These are phyloP conservation scores for Purpureocillium lavendulum DNA, from an alignment of 2,329 filamentous ascomycete species.

Conservation along the genomic window DNA sequence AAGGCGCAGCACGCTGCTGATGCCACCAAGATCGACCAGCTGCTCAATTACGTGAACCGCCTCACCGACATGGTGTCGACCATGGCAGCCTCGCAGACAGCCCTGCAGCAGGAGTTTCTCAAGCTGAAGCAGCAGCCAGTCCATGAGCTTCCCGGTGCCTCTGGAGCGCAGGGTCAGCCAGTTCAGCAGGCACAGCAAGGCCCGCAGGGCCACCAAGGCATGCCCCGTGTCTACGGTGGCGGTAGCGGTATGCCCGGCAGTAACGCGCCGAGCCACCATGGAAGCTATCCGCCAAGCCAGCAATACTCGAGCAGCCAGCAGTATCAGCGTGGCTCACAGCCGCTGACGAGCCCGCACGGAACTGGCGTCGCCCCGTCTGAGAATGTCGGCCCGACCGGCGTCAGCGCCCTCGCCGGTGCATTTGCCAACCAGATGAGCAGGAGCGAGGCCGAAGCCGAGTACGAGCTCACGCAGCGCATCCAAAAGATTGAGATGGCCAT, in stretches of 20 bases:
- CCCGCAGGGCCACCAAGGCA: constrained; percentile 2
- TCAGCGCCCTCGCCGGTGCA: constrained; percentile 24
- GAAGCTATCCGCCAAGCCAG: constrained; percentile 24
- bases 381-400: constrained; percentile 22
- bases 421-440: constrained; percentile 26
- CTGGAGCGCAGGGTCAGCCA: constrained; percentile 12
- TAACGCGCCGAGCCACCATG: constrained; percentile 19
- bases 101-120: constrained; percentile 58
- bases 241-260: constrained; percentile 14
- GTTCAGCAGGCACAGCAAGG: too few relatives aligned
- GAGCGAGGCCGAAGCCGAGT: constrained; percentile 25
- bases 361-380: constrained; percentile 18
- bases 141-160: constrained; percentile 30
- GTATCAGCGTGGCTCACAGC: constrained; percentile 23
- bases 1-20: constrained; percentile 42
- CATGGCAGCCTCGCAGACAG: constrained; percentile 60
- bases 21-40: constrained; percentile 60
- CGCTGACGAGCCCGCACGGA: constrained; percentile 23
- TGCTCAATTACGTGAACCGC: constrained; percentile 58
- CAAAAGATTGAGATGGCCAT: constrained; percentile 55
- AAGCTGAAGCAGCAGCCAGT: constrained; percentile 45
- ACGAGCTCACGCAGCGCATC: constrained; percentile 47
- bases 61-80: constrained; percentile 61
- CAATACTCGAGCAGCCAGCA: constrained; percentile 27
- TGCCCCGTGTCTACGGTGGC: constrained; percentile 19